Base-by-base conservation (phyloP, 1,284 basidiomycete genomes). In the Tylopilus sp. region DNA sequence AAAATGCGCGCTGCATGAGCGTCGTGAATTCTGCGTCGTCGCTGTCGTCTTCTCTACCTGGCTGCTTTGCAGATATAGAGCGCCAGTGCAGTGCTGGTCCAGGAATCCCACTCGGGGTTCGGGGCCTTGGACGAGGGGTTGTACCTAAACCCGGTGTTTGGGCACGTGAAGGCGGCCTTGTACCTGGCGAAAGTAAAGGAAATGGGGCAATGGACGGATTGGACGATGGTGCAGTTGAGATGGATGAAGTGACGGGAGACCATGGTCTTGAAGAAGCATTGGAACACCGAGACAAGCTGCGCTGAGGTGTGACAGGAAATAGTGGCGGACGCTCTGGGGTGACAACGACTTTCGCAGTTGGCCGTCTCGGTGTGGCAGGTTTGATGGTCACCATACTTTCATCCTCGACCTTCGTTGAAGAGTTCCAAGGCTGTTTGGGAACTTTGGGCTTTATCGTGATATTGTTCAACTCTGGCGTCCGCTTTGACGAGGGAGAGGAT, bases 251-350 rank as follows among this genome's bases (percentile, higher is more conserved):
- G 22, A 88, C 72, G 28, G 87, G 89, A 13, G 88, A 88, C 86
- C 86, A 90, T 32, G 88, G 88, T 42, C 88, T 75, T 7, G 86
- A 89, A 40, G 88, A 89, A 17, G 84, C 78, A 78, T 89, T 84
- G 17, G 88, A 90, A 43, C 81, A 81, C 45, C 88, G 78, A 26
- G 88, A 90, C 28, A 83, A 60, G 69, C 88, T 90, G 55, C 69
- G 66, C 54, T 78, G 76, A 57, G 78, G 75, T 2, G 78, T 72
- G 14, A 72, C 66, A 31, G 77, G 82, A 42, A 79, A 74, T 39
- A 79, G 75, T 26, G 82, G 77, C 48, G 77, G 66, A 59, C 79
- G 76, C 11, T 72, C 69, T 17, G 62, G 59, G 5, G 65, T 59
- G 54, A 79, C 74, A 37, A 74, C 61, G 9, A 79, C 78, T 54